Base-by-base conservation (phyloP, 1,284 basidiomycete genomes). In the Pseudozyma pruni region DNA sequence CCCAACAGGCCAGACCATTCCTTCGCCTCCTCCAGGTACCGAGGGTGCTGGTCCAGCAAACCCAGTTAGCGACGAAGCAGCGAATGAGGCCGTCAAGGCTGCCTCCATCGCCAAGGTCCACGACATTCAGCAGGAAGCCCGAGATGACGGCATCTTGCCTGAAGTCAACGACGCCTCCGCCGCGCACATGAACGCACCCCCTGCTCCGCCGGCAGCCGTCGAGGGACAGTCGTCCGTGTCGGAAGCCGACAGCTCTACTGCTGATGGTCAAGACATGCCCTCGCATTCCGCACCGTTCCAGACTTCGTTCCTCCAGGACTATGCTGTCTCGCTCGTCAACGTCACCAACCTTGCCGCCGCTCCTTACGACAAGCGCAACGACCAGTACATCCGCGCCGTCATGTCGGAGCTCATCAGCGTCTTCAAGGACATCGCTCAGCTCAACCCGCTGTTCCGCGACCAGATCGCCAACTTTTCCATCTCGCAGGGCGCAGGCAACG, bases 401-500 rank as follows among this genome's bases (percentile, higher is more conserved):
- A 95, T 94, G 89, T 90, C 91, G 50, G 95, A 98, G 84, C 92
- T 98, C 64, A 92, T 98, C 69, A 91, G 91, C 43, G 93, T 97
- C 31, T 98, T 98, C 88, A 98, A 98, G 86, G 94, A 98, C 83
- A 97, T 98, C 69, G 94, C 95, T 0, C 92, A 95, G 82, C 87
- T 98, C 50, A 97, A 96, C 84, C 94, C 94, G 1, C 89, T 98
- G 66, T 98, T 98, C 89, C 90, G 95, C 48, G 95, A 98, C 85
- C 95, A 98, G 83, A 96, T 95, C 72, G 93, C 92, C 75, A 95
- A 94, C 83, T 98, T 97, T 84, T 92, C 91, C 19, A 95, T 96
- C 83, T 93, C 92, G 81, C 93, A 96, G 83, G 90, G 93, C 45
- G 91, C 94, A 5, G 89, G 92, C n/a, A 98, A 96, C 83, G 92